Evolutionary conservation across 352 stramenopile species (phyloP), one percentile per base, ranked within the genome.

Genomic region (Globisporangium yorkense): DNA sequence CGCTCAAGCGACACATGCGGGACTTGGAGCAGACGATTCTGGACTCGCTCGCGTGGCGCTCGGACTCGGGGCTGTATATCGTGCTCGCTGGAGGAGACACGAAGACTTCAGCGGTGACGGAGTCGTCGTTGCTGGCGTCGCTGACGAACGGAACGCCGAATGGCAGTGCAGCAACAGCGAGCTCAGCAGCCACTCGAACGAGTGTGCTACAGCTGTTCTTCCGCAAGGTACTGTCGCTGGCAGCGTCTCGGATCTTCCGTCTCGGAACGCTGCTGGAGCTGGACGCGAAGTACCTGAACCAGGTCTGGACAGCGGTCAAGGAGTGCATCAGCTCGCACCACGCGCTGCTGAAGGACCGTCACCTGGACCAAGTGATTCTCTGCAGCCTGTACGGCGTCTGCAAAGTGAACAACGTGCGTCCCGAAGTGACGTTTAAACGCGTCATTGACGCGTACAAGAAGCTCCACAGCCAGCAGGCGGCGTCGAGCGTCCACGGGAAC

Each of bases 221-320:
- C 48, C 77, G 84, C n/a, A 94, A 92, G 67, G 80, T 92, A 33
- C 46, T 96, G 40, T 88, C 86, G n/a, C 68, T 91, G 3, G 84
- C 82, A 1, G 86, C 86, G 4, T 88, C 78, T 4, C 79, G 86
- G 10, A 91, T 94, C 61, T 86, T 88, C 48, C 77, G 80, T 27
- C 71, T 94, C 2, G 84, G 86, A 35, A 78, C 65, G 41, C 61
- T 84, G 39, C 63, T 96, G n/a, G 67, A 77, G 27, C 72, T 96
- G 29, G 75, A 93, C 29, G 75, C 79, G 8, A 82, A 74, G 13
- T 77, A 87, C 59, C 70, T 93, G 64, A 94, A 93, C 44, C 84
- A 96, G 53, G 80, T 92, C 21, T 96, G 86, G 86, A 94, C 86
- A 3, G 82, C 81, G 37, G 77, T 94, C 35, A 94, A 91, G 60